Percentiles rank a stretch among this genome's conserved stretches.
phyloP scores from a whole-genome alignment of 768 basidiomycete species.

The Rhodotorula kratochvilovae region DNA sequence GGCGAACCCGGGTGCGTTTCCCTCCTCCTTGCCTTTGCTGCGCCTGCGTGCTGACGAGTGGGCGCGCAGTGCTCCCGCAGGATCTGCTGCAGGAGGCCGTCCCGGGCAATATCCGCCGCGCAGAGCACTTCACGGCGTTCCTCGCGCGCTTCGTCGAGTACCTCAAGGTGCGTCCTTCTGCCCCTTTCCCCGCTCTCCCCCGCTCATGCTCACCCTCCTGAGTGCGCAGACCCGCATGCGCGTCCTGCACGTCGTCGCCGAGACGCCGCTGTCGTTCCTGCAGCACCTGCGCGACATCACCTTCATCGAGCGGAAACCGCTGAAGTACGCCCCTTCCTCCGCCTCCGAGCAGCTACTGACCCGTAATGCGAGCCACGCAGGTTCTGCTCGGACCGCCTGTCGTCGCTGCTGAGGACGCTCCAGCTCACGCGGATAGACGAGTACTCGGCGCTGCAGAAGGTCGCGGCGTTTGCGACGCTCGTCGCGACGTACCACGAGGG shows the following conservation, averaged over 20 bases:
- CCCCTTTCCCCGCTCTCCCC: too few species aligned
- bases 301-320: constrained; percentile 87
- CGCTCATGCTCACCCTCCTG: not conserved
- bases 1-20: constrained; percentile 70
- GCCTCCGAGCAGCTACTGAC: not conserved
- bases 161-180: constrained; percentile 65
- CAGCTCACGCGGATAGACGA: constrained; percentile 87
- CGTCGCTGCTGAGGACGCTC: constrained; percentile 86
- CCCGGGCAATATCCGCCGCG: constrained; percentile 96
- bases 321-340: constrained; percentile 58
- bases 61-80: constrained; percentile 70
- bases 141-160: constrained; percentile 97
- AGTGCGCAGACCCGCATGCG: constrained; percentile 48
- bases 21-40: not conserved
- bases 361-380: constrained; percentile 51
- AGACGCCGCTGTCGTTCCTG: constrained; percentile 92
- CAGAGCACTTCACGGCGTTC: constrained; percentile 98
- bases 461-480: constrained; percentile 90
- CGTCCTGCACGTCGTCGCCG: constrained; percentile 97
- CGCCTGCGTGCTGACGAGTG: not conserved
- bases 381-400: constrained; percentile 92
- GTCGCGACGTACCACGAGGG: constrained; percentile 98
- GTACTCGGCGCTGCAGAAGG: constrained; percentile 84
- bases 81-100: constrained; percentile 92
- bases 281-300: constrained; percentile 99